These are phyloP conservation scores for Lecanicillium sp. DNA, from an alignment of 2,329 filamentous ascomycete species.

Conservation along the genomic window DNA sequence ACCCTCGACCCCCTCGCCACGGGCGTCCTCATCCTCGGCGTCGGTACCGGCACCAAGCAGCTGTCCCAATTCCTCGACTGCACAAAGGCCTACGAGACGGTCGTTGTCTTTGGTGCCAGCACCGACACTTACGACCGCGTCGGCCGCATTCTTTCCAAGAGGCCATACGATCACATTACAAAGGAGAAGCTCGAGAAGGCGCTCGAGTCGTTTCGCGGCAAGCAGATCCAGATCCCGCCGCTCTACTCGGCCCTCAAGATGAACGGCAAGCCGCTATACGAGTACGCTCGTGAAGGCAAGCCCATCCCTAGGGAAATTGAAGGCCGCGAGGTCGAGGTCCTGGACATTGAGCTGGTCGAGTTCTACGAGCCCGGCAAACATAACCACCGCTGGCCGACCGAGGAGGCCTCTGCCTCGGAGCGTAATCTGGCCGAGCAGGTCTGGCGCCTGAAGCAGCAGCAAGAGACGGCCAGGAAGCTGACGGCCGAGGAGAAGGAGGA, in stretches of 20 bases:
- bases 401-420: slow-evolving; percentile 70
- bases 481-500: slow-evolving; percentile 50
- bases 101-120: slow-evolving; percentile 82
- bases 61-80: slow-evolving; percentile 75
- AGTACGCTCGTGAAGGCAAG: slow-evolving; percentile 88
- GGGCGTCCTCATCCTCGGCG: slow-evolving; percentile 81
- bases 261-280: slow-evolving; percentile 89
- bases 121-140: slow-evolving; percentile 89
- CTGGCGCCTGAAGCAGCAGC: slow-evolving; percentile 55
- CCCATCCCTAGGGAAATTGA: slow-evolving; percentile 81
- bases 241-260: slow-evolving; percentile 91
- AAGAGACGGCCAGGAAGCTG: slow-evolving; percentile 42
- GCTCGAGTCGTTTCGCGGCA: slow-evolving; percentile 68
- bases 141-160: slow-evolving; percentile 74
- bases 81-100: slow-evolving; percentile 88
- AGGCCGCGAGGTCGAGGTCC: slow-evolving; percentile 70
- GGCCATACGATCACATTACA: slow-evolving; percentile 75
- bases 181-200: slow-evolving; percentile 70
- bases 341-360: slow-evolving; percentile 72
- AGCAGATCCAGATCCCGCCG: slow-evolving; percentile 83
- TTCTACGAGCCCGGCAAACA: slow-evolving; percentile 81
- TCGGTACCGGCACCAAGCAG: slow-evolving; percentile 82
- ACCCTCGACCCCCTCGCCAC: slow-evolving; percentile 93
- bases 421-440: slow-evolving; percentile 70
- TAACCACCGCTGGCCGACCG: slow-evolving; percentile 68